Base-by-base conservation (phyloP, 2,329 filamentous ascomycete genomes). In the Escovopsis sp. region DNA sequence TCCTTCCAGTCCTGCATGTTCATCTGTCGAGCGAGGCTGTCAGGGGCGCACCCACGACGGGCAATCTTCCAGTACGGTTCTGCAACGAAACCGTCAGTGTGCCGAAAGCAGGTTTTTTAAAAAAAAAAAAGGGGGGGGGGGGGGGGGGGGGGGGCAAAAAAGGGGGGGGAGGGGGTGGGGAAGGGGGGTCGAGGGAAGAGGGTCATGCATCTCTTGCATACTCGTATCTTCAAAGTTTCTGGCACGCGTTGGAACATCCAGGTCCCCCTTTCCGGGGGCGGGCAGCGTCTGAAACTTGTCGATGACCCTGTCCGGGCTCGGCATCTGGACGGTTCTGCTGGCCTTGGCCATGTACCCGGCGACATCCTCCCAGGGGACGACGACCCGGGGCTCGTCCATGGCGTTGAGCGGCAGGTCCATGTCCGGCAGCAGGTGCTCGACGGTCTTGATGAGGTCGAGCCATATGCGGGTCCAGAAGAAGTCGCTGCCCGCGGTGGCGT, bases 361-460 rank as follows among this genome's bases (percentile, higher is more conserved):
- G 40, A 82, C 70, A 6, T 75, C 69, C 52, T 82, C 77, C 68
- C 71, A 80, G 3, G 77, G 70, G 2, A 75, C 72, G 11, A 82
- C 68, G 8, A 83, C 53, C 26, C 78, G 66, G 34, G 78, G 78
- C 53, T 82, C 77, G 50, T 83, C 79, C 69, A 82, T 75, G 30
- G 72, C 66, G 48, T 82, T 83, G 45, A 82, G 65, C 0, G 78
- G 69, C 45, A 82, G 67, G 46, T 82, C 77, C 71, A 83, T 77
- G 51, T 83, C 77, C 2, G 78, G 78, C 12, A 82, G 60, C 42
- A 73, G 46, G 34, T 70, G 59, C 47, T 72, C 66, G n/a, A 77
- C 65, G 0, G 67, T 66, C 44, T 66, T 60, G 50, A 74, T 62
- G 61, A 77, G 61, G 40, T 69, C 57, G 30, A 71, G 56, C 73